Conservation (phyloP, 2,329 filamentous ascomycete genomes). For the Fusarium clavum region DNA sequence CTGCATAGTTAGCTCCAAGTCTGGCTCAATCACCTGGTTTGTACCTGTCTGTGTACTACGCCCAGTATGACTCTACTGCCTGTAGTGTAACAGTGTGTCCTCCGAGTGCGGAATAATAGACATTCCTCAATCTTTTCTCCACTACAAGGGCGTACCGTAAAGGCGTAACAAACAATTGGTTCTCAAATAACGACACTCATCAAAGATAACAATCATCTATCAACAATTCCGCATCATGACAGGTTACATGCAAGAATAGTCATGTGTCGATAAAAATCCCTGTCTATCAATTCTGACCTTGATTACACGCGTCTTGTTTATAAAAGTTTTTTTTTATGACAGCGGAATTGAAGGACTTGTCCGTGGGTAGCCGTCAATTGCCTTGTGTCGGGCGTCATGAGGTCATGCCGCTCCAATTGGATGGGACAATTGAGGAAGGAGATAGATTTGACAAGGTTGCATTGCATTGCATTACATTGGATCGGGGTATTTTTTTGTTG, state of each 20-base stretch:
- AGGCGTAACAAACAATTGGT: background rate
- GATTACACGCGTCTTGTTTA: background rate
- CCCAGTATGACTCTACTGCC: background rate
- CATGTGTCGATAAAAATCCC: constrained; percentile 21
- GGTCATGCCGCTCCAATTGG: constrained; percentile 13
- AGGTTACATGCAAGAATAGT: constrained; percentile 10
- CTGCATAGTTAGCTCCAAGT: constrained; percentile 13
- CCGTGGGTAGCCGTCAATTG: constrained; percentile 46
- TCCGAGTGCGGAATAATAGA: constrained; percentile 22
- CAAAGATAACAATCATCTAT: background rate
- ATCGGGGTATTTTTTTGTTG: constrained; percentile 12
- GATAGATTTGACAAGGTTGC: constrained; percentile 21
- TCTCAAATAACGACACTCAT: no score
- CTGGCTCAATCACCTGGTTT: background rate
- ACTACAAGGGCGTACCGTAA: constrained; percentile 13
- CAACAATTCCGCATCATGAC: background rate
- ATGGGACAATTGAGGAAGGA: background rate
- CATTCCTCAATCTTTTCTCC: constrained; percentile 1
- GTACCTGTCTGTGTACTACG: background rate
- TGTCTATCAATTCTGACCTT: constrained; percentile 30
- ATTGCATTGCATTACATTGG: constrained; percentile 13
- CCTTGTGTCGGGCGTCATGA: constrained; percentile 31
- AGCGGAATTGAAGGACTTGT: constrained; percentile 36
- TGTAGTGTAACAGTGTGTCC: background rate
- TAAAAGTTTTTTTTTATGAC: background rate